Evolutionary conservation across 2,329 filamentous ascomycete species (phyloP).

Genomic region (Plectosphaerella sp.): DNA sequence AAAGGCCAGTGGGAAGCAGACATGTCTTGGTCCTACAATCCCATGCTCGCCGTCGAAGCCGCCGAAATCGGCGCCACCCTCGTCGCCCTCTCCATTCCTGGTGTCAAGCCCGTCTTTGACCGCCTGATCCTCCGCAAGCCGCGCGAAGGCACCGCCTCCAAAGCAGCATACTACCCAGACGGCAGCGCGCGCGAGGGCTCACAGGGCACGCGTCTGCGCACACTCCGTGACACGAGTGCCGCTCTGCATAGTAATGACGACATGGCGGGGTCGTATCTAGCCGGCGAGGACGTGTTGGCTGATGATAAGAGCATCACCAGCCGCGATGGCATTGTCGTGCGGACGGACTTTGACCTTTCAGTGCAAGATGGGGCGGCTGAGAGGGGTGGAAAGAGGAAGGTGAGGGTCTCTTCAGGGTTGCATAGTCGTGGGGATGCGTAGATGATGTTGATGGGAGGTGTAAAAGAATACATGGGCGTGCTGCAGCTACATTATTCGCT

Average conservation of each 20-base stretch:
- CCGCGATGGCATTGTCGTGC: not conserved
- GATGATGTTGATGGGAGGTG: too few relatives aligned
- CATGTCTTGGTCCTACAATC: conserved; percentile 45
- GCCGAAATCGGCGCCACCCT: conserved; percentile 46
- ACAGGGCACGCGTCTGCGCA: not conserved
- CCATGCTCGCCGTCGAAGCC: conserved; percentile 43
- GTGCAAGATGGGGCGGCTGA: not conserved
- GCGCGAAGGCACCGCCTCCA: not conserved
- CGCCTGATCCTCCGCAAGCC: not conserved
- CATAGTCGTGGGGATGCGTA: too few relatives aligned
- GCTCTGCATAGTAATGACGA: not conserved
- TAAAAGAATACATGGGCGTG: too few relatives aligned
- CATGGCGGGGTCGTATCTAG: not conserved
- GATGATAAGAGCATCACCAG: not conserved
- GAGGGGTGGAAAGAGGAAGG: not conserved
- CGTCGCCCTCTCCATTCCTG: conserved; percentile 45
- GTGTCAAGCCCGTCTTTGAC: conserved; percentile 34
- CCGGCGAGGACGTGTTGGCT: not conserved
- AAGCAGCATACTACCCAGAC: not conserved
- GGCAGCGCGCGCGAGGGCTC: not conserved
- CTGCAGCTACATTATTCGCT: too few relatives aligned
- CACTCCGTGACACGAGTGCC: not conserved
- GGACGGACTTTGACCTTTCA: not conserved
- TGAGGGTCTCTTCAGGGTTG: not conserved
- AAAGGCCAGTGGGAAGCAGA: conserved; percentile 41